Evolutionary conservation across 441 rosid species (phyloP), one percentile per base, ranked within the genome.

Genomic region (Melastoma candidum): DNA sequence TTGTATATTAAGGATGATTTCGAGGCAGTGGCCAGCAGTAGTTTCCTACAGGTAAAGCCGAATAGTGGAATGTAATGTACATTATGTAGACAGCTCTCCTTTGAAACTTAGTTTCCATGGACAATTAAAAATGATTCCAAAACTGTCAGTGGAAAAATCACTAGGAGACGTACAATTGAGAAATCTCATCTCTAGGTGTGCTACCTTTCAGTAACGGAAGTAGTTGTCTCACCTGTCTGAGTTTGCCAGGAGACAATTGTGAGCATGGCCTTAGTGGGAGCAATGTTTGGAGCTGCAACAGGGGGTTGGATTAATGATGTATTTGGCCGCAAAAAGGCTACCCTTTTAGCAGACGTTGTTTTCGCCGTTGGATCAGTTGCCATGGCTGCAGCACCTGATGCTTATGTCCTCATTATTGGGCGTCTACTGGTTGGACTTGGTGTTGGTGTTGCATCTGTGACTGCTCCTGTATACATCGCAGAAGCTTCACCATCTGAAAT

Each of bases 401-500:
- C 97, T 1, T 87, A 84, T 67, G 80, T 90, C 50, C 80, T 87
- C 22, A 90, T 90, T 57, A 1, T 61, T 3, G 97, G 97, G 49
- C 79, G 97, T 24, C 64, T 90, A 58, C 73, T 87, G 11, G 88
- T 84, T 60, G 97, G 96, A 48, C 74, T 90, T 51, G 96, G 93
- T 46, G 84, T 90, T 54, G 96, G 96, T 48, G 61, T 83, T 24
- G 95, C 96, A 22, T 90, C 95, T 47, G 90, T 87, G n/a, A 85
- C 97, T 44, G 97, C 97, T 12, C 97, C 96, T 7, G 90, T 90
- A 54, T 90, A 90, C 60, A 90, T 90, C 48, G 97, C 97, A 0
- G 97, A 90, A 76, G 90, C 95, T 49, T 74, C 97, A 10, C 97
- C 97, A 3, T 81, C 97, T 4, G 97, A 90, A 85, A 75, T 87